Conservation (phyloP, 345 rosid genomes). For the Lumnitzera littorea region DNA sequence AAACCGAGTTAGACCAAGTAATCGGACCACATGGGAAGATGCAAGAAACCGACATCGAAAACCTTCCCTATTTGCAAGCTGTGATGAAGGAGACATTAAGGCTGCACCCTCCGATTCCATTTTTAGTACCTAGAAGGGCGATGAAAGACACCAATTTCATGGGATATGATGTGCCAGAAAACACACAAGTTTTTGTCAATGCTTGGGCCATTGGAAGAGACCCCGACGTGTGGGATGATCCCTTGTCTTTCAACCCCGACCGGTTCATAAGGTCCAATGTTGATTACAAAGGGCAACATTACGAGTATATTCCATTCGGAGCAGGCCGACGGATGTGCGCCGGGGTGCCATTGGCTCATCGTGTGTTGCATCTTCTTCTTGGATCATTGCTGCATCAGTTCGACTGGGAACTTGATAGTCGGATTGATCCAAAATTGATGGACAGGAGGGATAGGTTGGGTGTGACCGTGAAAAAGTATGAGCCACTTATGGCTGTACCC, state of each 20-base stretch:
- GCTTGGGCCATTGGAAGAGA: constrained; percentile 67
- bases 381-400: constrained; percentile 39
- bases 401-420: constrained; percentile 28
- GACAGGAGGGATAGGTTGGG: constrained; percentile 33
- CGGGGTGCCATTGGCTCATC: constrained; percentile 30
- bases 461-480: constrained; percentile 20
- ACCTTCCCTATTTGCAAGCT: constrained; percentile 47
- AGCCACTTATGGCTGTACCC: constrained; percentile 27
- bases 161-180: constrained; percentile 43
- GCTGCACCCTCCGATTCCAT: constrained; percentile 52
- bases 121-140: constrained; percentile 48
- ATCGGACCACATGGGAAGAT: constrained; percentile 33
- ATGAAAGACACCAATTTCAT: constrained; percentile 31
- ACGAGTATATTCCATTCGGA: constrained; percentile 39
- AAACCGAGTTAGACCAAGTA: constrained; percentile 37
- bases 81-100: constrained; percentile 40
- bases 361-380: constrained; percentile 18
- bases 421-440: constrained; percentile 14
- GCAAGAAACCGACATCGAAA: constrained; percentile 42
- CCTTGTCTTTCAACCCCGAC: constrained; percentile 27
- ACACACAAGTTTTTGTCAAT: constrained; percentile 44
- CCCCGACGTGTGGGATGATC: constrained; percentile 41
- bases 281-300: constrained; percentile 36
- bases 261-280: constrained; percentile 30
- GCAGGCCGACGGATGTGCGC: constrained; percentile 44